Percentiles rank a stretch among this genome's conserved stretches.
Evolutionary conservation across 163 green algal species (phyloP).

Genomic region (Chlamydomonas reinhardtii): DNA sequence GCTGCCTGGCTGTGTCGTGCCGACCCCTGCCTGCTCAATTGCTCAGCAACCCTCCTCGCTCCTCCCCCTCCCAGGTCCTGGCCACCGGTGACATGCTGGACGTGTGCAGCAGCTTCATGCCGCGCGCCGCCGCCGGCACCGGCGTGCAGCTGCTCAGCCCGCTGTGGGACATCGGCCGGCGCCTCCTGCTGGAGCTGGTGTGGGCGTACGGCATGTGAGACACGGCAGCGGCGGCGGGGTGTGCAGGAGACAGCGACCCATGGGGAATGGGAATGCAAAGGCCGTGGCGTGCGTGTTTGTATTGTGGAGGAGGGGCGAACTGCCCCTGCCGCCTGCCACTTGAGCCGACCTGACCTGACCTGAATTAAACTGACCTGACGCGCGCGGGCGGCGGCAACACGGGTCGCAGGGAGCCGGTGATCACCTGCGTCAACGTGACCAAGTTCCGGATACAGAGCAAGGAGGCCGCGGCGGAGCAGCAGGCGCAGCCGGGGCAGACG

Average conservation of each 20-base stretch:
- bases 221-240: too few species aligned
- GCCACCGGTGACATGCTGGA: conserved; percentile 54
- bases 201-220: conserved; percentile 42
- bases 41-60: too few species aligned
- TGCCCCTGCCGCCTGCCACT: too few species aligned
- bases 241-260: too few species aligned
- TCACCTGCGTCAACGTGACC: conserved; percentile 49
- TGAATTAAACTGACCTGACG: too few species aligned
- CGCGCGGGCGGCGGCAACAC: too few species aligned
- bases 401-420: not conserved
- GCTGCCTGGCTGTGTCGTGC: too few species aligned
- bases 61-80: not conserved
- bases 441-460: conserved; percentile 16
- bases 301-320: too few species aligned
- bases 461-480: not conserved
- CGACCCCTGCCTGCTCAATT: too few species aligned
- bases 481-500: not conserved
- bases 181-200: conserved; percentile 39
- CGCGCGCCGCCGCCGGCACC: conserved; percentile 12
- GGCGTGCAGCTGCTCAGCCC: conserved; percentile 34
- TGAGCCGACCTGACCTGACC: too few species aligned
- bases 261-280: too few species aligned
- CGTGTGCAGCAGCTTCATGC: conserved; percentile 58
- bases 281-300: too few species aligned
- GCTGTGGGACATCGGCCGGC: conserved; percentile 38